A percentile compares a stretch with the other conserved stretches of the same genome.
These are phyloP conservation scores for Lentinus brumalis DNA, from an alignment of 768 basidiomycete genomes.

Conservation along the genomic window DNA sequence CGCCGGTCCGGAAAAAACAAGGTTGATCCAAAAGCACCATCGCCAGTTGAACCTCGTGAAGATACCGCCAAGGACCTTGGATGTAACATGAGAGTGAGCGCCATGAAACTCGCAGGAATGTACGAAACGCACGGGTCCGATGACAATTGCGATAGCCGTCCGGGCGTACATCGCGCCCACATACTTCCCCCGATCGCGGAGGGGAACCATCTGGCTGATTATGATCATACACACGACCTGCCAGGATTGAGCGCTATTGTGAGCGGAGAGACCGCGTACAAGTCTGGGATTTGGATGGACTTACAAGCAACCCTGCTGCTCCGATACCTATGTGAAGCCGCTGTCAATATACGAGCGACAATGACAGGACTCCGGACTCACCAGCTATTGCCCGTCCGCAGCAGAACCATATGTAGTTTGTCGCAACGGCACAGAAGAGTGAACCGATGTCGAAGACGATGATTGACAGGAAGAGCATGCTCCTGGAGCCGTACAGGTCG, in stretches of 20 bases:
- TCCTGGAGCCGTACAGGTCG: conserved; percentile 4
- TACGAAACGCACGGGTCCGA: conserved; percentile 2
- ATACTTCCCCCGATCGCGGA: conserved; percentile 6
- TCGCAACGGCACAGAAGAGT: not conserved
- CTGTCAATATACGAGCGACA: not conserved
- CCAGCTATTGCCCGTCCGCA: conserved; percentile 5
- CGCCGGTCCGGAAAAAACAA: conserved; percentile 24
- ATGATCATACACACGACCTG: conserved; percentile 10
- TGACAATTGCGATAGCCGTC: conserved; percentile 4
- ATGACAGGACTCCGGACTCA: not conserved
- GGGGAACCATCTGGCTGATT: conserved; percentile 13
- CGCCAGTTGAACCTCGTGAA: conserved; percentile 29
- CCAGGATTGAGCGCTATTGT: too few species aligned
- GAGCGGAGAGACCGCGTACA: not conserved
- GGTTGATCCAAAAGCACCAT: conserved; percentile 29
- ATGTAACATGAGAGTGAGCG: not conserved
- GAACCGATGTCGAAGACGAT: conserved; percentile 6
- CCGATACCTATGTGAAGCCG: conserved; percentile 1
- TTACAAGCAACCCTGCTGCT: conserved; percentile 3
- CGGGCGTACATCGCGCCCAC: conserved; percentile 9
- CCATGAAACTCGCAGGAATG: not conserved
- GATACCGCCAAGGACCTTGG: conserved; percentile 19
- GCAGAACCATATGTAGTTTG: conserved; percentile 5
- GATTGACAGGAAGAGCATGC: conserved; percentile 5
- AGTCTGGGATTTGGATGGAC: not conserved